Evolutionary conservation across 495 filamentous ascomycete genomes (phyloP).

Genomic region (Penicillium herquei): DNA sequence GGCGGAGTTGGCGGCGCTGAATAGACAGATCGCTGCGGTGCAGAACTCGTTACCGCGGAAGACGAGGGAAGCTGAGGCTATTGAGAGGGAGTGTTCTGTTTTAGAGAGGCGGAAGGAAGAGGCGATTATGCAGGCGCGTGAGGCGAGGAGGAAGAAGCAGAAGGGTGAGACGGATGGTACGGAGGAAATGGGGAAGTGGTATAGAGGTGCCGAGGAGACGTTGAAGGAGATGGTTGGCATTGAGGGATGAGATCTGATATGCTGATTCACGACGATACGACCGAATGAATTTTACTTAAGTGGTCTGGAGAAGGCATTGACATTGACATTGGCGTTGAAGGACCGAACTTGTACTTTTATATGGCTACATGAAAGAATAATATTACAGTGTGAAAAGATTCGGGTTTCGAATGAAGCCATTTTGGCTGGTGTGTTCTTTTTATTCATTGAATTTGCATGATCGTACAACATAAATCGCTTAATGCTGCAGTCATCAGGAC

Average conservation of each 20-base stretch:
- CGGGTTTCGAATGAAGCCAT: slow-evolving; percentile 37
- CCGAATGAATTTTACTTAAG: slow-evolving; percentile 21
- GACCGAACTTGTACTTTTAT: neutral
- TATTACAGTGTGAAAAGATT: slow-evolving; percentile 9
- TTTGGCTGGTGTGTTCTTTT: slow-evolving; percentile 30
- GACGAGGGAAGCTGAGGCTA: slow-evolving; percentile 65
- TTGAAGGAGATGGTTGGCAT: slow-evolving; percentile 65
- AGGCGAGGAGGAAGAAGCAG: slow-evolving; percentile 77
- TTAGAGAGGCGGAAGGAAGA: slow-evolving; percentile 70
- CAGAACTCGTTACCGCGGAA: slow-evolving; percentile 66
- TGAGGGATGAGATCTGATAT: slow-evolving; percentile 21
- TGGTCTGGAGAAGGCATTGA: neutral
- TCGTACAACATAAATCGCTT: slow-evolving; percentile 45
- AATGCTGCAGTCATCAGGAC: slow-evolving; percentile 46
- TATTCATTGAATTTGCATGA: slow-evolving; percentile 45
- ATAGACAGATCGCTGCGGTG: slow-evolving; percentile 65
- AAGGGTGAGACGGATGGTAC: slow-evolving; percentile 73
- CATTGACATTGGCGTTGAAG: slow-evolving; percentile 24
- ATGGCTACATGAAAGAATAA: neutral
- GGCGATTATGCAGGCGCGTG: slow-evolving; percentile 66
- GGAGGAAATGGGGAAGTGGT: slow-evolving; percentile 82
- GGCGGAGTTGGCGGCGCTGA: slow-evolving; percentile 60
- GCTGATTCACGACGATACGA: slow-evolving; percentile 10
- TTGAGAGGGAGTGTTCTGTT: slow-evolving; percentile 68
- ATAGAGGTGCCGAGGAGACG: slow-evolving; percentile 64